Conservation (phyloP, 257 asterid genomes). For the Jacaranda copaia region DNA sequence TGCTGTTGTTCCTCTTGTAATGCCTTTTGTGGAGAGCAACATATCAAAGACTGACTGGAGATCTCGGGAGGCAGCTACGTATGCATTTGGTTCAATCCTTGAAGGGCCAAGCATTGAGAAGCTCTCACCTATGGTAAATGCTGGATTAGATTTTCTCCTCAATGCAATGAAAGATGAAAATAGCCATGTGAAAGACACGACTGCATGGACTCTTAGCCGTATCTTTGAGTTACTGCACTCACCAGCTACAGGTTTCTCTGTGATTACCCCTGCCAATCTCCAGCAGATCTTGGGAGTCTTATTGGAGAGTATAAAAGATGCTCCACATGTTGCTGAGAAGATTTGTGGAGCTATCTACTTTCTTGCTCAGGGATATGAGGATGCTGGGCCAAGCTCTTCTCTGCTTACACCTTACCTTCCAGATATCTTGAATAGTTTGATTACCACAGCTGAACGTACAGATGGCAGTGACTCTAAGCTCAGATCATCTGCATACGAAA, state of each 20-base stretch:
- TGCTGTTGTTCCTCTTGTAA: conserved; percentile 71
- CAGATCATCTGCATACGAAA: conserved; percentile 75
- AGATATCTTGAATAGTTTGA: conserved; percentile 60
- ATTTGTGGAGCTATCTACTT: conserved; percentile 86
- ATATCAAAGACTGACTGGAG: conserved; percentile 81
- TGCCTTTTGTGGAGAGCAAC: conserved; percentile 81
- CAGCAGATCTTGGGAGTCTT: conserved; percentile 61
- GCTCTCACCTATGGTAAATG: conserved; percentile 79
- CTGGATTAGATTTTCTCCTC: conserved; percentile 76
- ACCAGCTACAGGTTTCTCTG: conserved; percentile 70
- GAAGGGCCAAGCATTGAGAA: conserved; percentile 87
- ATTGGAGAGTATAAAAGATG: conserved; percentile 69
- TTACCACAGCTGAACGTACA: conserved; percentile 71
- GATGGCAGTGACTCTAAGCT: conserved; percentile 78
- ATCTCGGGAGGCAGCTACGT: conserved; percentile 85
- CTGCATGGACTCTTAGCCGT: conserved; percentile 97
- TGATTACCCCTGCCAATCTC: conserved; percentile 69
- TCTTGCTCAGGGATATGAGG: conserved; percentile 89
- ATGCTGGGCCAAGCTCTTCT: conserved; percentile 73
- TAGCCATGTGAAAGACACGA: conserved; percentile 81
- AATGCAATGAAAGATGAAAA: conserved; percentile 77
- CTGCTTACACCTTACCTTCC: conserved; percentile 70
- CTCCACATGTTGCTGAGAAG: conserved; percentile 84
- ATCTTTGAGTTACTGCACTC: conserved; percentile 80
- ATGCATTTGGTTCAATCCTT: conserved; percentile 89